phyloP scores from a whole-genome alignment of 2,329 filamentous ascomycete genomes.

The Venturia aucupariae region DNA sequence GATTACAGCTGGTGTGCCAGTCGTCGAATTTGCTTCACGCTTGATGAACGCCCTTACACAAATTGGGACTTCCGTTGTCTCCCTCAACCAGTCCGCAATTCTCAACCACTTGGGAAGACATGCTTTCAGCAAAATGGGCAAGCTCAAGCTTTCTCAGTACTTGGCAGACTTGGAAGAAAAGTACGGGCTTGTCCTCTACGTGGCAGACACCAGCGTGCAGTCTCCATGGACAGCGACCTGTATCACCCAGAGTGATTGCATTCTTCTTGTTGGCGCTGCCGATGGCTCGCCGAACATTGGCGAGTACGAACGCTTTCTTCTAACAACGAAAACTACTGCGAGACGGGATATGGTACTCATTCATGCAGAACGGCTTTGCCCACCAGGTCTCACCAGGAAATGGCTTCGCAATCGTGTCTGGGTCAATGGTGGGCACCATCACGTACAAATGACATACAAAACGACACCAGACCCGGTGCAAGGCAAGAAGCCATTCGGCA shows the following conservation, averaged over 20 bases:
- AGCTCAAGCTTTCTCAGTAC: constrained; percentile 90
- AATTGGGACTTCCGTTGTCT: constrained; percentile 83
- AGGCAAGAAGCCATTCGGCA: constrained; percentile 63
- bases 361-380: constrained; percentile 80
- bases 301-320: constrained; percentile 90
- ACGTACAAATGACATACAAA: constrained; percentile 90
- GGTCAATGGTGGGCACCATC: constrained; percentile 97
- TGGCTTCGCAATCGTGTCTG: constrained; percentile 87
- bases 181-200: constrained; percentile 88
- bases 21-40: constrained; percentile 87
- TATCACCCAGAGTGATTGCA: constrained; percentile 93
- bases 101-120: constrained; percentile 90
- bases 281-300: constrained; percentile 85
- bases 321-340: constrained; percentile 95
- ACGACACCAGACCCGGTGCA: constrained; percentile 67
- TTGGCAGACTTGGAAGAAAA: constrained; percentile 95
- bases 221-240: constrained; percentile 98
- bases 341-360: constrained; percentile 85
- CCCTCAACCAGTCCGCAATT: constrained; percentile 86
- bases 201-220: constrained; percentile 94
- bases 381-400: constrained; percentile 71
- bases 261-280: constrained; percentile 81
- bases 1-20: constrained; percentile 82
- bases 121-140: constrained; percentile 95
- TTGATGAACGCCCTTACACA: constrained; percentile 81